Evolutionary conservation across 306 rosid genomes (phyloP).

Genomic region (Acacia melanoxylon): DNA sequence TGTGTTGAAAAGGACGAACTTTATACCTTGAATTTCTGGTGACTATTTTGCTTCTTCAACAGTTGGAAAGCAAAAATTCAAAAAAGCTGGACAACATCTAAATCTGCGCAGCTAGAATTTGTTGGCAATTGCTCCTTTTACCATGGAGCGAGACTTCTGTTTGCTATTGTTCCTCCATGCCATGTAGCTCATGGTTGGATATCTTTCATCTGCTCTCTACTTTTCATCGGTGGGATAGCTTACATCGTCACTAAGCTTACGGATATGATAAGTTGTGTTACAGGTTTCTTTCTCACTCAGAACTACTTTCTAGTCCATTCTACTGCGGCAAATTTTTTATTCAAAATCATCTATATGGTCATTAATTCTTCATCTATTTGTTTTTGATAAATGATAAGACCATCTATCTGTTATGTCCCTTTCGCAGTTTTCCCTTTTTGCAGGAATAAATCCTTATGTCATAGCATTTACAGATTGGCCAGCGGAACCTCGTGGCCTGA

Average conservation of each 20-base stretch:
- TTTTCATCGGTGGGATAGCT: conserved; percentile 91
- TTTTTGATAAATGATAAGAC: too few species aligned
- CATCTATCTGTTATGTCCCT: not conserved
- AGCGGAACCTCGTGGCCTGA: conserved; percentile 98
- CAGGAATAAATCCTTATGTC: conserved; percentile 95
- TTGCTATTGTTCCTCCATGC: conserved; percentile 90
- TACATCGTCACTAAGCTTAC: conserved; percentile 78
- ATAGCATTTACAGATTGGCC: conserved; percentile 93
- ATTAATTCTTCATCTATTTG: conserved; percentile 13
- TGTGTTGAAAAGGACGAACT: not conserved
- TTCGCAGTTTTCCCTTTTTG: not conserved
- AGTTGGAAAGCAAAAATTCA: conserved; percentile 70
- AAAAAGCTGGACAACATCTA: conserved; percentile 45
- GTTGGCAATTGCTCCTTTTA: conserved; percentile 63
- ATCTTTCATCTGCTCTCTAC: conserved; percentile 77
- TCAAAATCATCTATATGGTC: conserved; percentile 1
- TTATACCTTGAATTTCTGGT: conserved; percentile 17
- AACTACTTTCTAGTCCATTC: conserved; percentile 26
- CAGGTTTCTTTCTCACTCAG: conserved; percentile 60
- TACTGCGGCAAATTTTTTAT: conserved; percentile 17
- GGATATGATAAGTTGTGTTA: conserved; percentile 92
- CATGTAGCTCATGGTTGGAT: conserved; percentile 92
- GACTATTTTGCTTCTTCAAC: conserved; percentile 35
- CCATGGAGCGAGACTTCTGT: conserved; percentile 90
- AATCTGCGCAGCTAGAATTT: conserved; percentile 48